phyloP scores from a whole-genome alignment of 306 rosid species.

The Alnus rubra region DNA sequence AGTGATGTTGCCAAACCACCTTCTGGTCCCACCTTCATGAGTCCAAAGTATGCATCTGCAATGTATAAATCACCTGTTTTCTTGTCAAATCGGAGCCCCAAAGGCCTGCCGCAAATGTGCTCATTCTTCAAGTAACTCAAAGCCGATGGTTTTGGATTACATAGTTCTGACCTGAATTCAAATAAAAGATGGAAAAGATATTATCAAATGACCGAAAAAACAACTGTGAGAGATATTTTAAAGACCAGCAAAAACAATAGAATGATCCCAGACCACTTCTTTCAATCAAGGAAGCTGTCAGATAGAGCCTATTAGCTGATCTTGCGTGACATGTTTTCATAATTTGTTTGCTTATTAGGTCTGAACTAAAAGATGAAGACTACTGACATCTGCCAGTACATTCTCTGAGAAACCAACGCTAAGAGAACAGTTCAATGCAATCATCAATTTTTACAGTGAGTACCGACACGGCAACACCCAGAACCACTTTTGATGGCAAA shows the following conservation, averaged over 20 bases:
- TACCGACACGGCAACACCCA: background rate
- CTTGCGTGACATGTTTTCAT: background rate
- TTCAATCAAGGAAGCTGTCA: background rate
- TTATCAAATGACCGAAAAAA: conserved; percentile 4
- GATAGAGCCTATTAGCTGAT: background rate
- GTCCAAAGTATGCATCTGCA: conserved; percentile 88
- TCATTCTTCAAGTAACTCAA: conserved; percentile 71
- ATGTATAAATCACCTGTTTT: conserved; percentile 89
- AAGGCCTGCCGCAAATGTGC: conserved; percentile 94
- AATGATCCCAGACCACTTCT: background rate
- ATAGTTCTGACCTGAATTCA: conserved; percentile 63
- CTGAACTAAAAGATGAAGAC: conserved; percentile 3
- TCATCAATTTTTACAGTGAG: background rate
- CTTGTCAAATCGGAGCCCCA: conserved; percentile 91
- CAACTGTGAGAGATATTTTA: background rate
- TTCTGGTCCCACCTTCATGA: conserved; percentile 83
- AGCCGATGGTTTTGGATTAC: conserved; percentile 70
- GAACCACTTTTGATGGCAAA: background rate
- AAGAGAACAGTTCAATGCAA: background rate
- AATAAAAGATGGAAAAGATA: conserved; percentile 8
- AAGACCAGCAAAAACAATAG: background rate
- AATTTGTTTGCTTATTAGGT: background rate
- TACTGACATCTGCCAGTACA: background rate
- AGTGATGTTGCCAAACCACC: conserved; percentile 89
- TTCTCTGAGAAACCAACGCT: background rate